Base-by-base conservation (phyloP, 164 flowering plant species). In the Tinospora cordifolia region DNA sequence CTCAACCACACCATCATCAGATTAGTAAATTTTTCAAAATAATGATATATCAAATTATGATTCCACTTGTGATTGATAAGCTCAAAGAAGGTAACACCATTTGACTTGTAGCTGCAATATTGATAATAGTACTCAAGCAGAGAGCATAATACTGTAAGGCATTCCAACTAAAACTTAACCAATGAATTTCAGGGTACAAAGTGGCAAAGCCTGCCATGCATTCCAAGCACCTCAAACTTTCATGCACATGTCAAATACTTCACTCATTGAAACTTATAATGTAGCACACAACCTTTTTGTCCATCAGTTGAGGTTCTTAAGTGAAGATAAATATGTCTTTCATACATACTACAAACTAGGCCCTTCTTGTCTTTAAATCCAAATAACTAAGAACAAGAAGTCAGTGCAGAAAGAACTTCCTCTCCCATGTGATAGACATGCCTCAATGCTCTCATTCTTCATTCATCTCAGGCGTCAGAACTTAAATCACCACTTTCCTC, bases 231-330 rank as follows among this genome's bases (percentile, higher is more conserved):
- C 71, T 63, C 67, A 68, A 24, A 36, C 71, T 74, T 68, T 74
- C 17, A 68, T n/a, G 63, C 49, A 34, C 10, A 63, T 17, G 63
- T 34, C 76, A 68, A 47, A 68, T 62, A 21, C 58, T 65, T 60
- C 46, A 44, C 76, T 63, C 63, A 62, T 68, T 68, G 62, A 68
- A 46, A 65, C 75, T 68, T 62, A 69, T 58, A 70, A 65, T 58
- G 73, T 67, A 70, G 62, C 68, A 69, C 65, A 69, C 69, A 69
- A 38, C 27, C 58, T 69, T 65, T 30, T 72, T 63, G 70, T 69
- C 79, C 79, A 58, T 72, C 73, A 44, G 63, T 36, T 47, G 66
- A 36, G 36, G 57, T 69, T 65, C 67, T 69, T 76, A 65, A 21
- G 58, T 19, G 67, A 65, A 72, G 66, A 64, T 59, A 72, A 72